Percentiles rank a stretch among this genome's conserved stretches.
These are phyloP conservation scores for Trichosporon sp. DNA, from an alignment of 1,284 basidiomycete genomes.

Conservation along the genomic window DNA sequence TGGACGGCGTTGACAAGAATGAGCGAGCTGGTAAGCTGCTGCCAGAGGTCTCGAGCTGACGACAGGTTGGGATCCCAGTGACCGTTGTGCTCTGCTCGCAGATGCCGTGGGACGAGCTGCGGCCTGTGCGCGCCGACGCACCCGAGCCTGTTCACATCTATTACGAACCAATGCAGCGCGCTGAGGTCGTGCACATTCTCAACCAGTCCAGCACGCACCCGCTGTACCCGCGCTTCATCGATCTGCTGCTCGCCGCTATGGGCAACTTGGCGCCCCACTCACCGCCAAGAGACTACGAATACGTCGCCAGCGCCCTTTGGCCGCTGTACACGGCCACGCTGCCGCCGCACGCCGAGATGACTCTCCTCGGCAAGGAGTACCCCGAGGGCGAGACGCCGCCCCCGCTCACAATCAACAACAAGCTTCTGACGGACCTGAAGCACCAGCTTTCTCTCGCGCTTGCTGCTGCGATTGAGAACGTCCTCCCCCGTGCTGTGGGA, in stretches of 20 bases:
- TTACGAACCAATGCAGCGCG: constrained; percentile 63
- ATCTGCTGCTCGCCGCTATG: constrained; percentile 67
- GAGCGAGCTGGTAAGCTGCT: constrained; percentile 68
- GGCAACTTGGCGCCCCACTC: constrained; percentile 63
- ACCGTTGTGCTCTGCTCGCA: constrained; percentile 70
- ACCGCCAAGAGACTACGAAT: constrained; percentile 70
- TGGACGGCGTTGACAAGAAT: constrained; percentile 72
- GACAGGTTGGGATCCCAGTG: constrained; percentile 55
- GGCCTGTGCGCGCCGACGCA: constrained; percentile 69
- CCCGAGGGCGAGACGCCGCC: constrained; percentile 35
- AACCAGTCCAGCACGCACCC: constrained; percentile 49
- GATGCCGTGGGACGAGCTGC: constrained; percentile 72
- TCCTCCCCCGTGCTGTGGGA: constrained; percentile 43
- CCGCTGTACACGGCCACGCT: constrained; percentile 60
- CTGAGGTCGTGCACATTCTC: constrained; percentile 38
- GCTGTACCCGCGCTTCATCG: constrained; percentile 69
- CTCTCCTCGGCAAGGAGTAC: constrained; percentile 32
- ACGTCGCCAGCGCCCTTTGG: constrained; percentile 77
- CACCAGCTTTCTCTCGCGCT: constrained; percentile 47
- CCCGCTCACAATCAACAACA: constrained; percentile 42
- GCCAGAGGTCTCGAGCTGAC: not conserved
- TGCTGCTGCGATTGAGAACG: constrained; percentile 44
- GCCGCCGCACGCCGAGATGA: constrained; percentile 47
- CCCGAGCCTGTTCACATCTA: constrained; percentile 76
- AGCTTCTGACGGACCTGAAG: constrained; percentile 54